Conservation (phyloP, 192 early-diverging fungal genomes). For the Backusella circina region DNA sequence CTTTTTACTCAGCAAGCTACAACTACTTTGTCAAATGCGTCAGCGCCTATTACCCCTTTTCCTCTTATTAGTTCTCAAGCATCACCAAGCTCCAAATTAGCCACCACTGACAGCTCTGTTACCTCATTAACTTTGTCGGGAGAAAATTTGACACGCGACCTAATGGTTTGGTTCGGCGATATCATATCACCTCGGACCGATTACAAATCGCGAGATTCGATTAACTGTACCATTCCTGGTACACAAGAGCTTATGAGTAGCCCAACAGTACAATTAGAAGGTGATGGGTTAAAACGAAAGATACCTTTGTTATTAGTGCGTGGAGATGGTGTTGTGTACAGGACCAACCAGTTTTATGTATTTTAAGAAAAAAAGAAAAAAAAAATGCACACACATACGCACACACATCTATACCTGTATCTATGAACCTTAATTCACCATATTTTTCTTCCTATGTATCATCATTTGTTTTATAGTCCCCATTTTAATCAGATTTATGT, state of each 20-base stretch:
- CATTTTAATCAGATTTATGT: neutral
- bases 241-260: slow-evolving; percentile 14
- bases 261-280: slow-evolving; percentile 6
- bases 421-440: neutral
- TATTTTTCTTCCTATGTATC: neutral
- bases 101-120: slow-evolving; percentile 23
- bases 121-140: slow-evolving; percentile 53
- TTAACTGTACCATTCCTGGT: slow-evolving; percentile 39
- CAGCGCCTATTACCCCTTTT: slow-evolving; percentile 20
- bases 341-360: slow-evolving; percentile 26
- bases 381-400: neutral
- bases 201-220: slow-evolving; percentile 39
- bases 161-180: slow-evolving; percentile 69
- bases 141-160: slow-evolving; percentile 60
- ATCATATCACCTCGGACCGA: slow-evolving; percentile 48
- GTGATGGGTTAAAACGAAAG: neutral
- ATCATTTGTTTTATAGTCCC: neutral
- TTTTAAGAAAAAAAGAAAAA: slow-evolving; percentile 9
- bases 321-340: slow-evolving; percentile 37
- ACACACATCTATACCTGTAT: neutral
- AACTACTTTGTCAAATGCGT: neutral
- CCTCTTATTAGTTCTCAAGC: slow-evolving; percentile 13
- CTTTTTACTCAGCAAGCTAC: neutral
- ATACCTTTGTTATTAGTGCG: slow-evolving; percentile 34
- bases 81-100: neutral